Conservation (phyloP, 192 early-diverging fungal genomes). For the Entomortierella beljakovae region DNA sequence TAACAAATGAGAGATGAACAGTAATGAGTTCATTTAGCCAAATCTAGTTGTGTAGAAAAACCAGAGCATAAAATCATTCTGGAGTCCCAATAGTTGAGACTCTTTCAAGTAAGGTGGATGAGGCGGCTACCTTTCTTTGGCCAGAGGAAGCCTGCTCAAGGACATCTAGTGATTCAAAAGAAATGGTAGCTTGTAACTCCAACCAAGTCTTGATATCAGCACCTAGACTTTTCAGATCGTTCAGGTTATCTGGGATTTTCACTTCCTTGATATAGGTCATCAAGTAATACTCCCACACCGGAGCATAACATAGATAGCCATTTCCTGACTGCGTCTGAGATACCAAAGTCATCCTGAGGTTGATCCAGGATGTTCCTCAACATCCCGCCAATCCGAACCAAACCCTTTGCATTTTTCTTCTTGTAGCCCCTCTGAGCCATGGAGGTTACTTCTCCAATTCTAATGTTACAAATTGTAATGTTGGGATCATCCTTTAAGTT, state of each 20-base stretch:
- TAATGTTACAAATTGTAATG: constrained; percentile 9
- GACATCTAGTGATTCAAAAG: background rate
- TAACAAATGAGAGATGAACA: no score
- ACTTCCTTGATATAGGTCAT: constrained; percentile 3
- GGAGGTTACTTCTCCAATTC: constrained; percentile 12
- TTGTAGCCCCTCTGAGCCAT: constrained; percentile 9
- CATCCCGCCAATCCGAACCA: constrained; percentile 2
- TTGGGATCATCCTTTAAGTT: constrained; percentile 11
- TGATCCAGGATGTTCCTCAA: constrained; percentile 5
- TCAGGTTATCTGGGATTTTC: constrained; percentile 3
- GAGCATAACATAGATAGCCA: constrained; percentile 9
- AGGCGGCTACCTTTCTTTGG: background rate
- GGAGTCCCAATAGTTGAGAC: constrained; percentile 2
- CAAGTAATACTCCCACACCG: constrained; percentile 7
- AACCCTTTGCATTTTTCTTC: constrained; percentile 20
- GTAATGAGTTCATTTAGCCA: no score
- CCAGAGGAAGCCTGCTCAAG: constrained; percentile 7
- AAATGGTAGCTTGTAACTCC: constrained; percentile 2
- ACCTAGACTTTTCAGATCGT: background rate
- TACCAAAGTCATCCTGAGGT: constrained; percentile 2
- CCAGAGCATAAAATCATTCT: no score
- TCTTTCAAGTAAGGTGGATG: background rate
- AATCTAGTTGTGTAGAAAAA: no score
- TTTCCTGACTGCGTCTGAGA: constrained; percentile 1
- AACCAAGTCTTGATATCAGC: constrained; percentile 14